Conservation (phyloP, 2,329 filamentous ascomycete genomes). For the Ophiosphaerella narmari region DNA sequence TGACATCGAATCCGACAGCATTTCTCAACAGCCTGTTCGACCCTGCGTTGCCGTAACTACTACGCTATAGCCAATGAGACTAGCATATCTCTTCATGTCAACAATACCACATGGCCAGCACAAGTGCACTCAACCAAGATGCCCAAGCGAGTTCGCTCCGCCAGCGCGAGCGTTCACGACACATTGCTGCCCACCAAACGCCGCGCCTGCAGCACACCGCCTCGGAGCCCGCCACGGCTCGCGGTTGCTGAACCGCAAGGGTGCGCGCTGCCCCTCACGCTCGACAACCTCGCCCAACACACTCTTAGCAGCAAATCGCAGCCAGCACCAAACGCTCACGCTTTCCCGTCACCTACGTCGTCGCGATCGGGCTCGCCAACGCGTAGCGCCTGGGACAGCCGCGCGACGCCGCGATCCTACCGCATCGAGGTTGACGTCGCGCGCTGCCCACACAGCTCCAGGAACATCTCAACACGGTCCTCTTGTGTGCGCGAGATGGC, state of each 20-base stretch:
- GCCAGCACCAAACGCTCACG: not conserved
- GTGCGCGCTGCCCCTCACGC: conserved; percentile 4
- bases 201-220: conserved; percentile 3
- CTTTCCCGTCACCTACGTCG: conserved; percentile 1
- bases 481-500: conserved; percentile 4
- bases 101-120: not conserved
- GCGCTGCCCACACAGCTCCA: too few relatives aligned
- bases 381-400: not conserved
- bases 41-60: too few relatives aligned
- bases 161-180: conserved; percentile 4
- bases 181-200: not conserved
- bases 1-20: too few relatives aligned
- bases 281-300: conserved; percentile 1
- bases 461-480: not conserved
- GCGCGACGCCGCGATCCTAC: not conserved
- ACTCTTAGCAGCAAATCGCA: not conserved
- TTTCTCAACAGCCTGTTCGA: too few relatives aligned
- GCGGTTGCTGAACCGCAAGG: not conserved
- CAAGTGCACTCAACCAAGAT: conserved; percentile 2
- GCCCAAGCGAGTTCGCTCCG: conserved; percentile 1
- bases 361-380: conserved; percentile 4
- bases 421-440: not conserved
- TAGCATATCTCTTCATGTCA: too few relatives aligned
- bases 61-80: too few relatives aligned
- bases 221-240: conserved; percentile 1